Conservation (phyloP, 768 basidiomycete genomes). For the Termitomyces sp. region DNA sequence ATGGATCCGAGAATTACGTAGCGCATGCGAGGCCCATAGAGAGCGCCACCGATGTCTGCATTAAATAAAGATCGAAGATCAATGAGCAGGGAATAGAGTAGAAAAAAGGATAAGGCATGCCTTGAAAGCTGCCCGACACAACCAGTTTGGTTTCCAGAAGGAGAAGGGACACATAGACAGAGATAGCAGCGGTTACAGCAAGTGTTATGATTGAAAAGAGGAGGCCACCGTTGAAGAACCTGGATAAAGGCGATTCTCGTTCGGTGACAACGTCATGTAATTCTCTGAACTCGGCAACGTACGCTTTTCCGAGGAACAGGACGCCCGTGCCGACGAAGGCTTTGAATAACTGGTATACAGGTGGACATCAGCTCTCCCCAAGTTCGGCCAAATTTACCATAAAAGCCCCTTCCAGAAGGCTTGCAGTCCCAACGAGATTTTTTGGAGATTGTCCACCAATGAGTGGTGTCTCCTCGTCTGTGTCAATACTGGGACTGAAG, state of each 20-base stretch:
- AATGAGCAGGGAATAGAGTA: not conserved
- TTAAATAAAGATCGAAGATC: not conserved
- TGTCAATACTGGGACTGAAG: slow-evolving; percentile 7
- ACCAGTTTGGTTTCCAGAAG: slow-evolving; percentile 84
- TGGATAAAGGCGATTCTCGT: slow-evolving; percentile 19
- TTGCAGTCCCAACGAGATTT: slow-evolving; percentile 74
- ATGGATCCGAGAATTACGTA: slow-evolving; percentile 84
- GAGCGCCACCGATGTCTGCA: slow-evolving; percentile 83
- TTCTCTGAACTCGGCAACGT: slow-evolving; percentile 20
- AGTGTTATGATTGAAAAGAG: slow-evolving; percentile 82
- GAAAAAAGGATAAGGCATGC: slow-evolving; percentile 25
- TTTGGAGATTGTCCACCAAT: slow-evolving; percentile 26
- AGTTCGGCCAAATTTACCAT: slow-evolving; percentile 54
- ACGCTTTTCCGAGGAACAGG: slow-evolving; percentile 93
- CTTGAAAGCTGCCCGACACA: slow-evolving; percentile 93
- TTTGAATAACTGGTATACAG: slow-evolving; percentile 64
- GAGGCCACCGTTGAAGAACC: slow-evolving; percentile 93
- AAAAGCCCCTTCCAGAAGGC: slow-evolving; percentile 85
- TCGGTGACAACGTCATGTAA: not conserved
- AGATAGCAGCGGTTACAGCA: slow-evolving; percentile 76
- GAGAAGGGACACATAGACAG: slow-evolving; percentile 89
- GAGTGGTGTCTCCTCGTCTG: slow-evolving; percentile 53
- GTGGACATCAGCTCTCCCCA: not conserved
- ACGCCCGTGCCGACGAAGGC: slow-evolving; percentile 98
- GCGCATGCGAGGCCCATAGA: slow-evolving; percentile 95